Evolutionary conservation across 2,329 filamentous ascomycete genomes (phyloP).

Genomic region (Emergomyces pasteurianus): DNA sequence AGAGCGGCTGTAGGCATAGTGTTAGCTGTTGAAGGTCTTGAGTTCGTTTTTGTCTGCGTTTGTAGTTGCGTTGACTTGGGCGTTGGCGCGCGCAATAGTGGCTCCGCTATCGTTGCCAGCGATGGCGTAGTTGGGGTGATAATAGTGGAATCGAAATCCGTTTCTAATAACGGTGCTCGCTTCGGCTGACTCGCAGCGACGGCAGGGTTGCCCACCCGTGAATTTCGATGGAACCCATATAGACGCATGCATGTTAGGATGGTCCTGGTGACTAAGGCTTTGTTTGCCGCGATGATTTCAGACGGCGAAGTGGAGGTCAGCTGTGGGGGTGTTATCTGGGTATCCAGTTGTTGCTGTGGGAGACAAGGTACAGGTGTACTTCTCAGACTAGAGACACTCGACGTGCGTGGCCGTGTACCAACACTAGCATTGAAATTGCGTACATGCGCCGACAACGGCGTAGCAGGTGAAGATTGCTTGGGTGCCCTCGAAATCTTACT

Average conservation of each 20-base stretch:
- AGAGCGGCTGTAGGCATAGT: not conserved
- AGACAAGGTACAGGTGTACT: not conserved
- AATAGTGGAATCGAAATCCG: slow-evolving; percentile 8
- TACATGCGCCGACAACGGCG: not conserved
- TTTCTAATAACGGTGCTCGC: not conserved
- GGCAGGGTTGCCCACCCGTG: slow-evolving; percentile 11
- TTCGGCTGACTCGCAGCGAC: not conserved
- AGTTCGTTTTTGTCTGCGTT: not conserved
- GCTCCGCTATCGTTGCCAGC: not conserved
- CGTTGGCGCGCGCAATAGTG: not conserved
- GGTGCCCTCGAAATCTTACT: not conserved
- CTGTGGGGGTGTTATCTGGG: not conserved
- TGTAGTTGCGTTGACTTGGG: not conserved
- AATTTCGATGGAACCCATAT: slow-evolving; percentile 29
- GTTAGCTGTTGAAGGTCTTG: not conserved
- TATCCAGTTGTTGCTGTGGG: not conserved
- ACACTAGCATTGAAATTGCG: not conserved
- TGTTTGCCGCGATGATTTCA: slow-evolving; percentile 23
- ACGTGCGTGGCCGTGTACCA: not conserved
- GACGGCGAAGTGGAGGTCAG: not conserved
- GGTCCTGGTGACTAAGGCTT: slow-evolving; percentile 30
- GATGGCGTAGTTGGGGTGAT: slow-evolving; percentile 8
- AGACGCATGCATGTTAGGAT: slow-evolving; percentile 34
- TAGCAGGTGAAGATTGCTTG: not conserved
- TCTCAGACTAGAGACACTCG: slow-evolving; percentile 2